Evolutionary conservation across 1,284 basidiomycete genomes (phyloP), one percentile per base, ranked within the genome.

Genomic region (Coniferiporia weirii): DNA sequence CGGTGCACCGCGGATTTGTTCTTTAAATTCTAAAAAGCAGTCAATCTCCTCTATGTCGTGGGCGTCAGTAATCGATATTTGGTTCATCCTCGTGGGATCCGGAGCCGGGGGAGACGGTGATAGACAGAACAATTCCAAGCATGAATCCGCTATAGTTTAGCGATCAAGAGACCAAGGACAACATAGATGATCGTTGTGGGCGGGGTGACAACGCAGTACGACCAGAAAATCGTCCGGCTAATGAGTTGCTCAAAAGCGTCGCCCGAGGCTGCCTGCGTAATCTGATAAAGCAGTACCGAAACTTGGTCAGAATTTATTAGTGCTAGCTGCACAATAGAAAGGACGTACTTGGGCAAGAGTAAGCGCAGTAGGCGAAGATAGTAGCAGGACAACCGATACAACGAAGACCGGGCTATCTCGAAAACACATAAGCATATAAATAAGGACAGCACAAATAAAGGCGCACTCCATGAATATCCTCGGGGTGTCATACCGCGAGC

Each of bases 201-300:
- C 2, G 93, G 91, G 0, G 92, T 94, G 56, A 93, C 76, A 20
- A 93, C 74, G 67, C 86, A 89, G 66, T 91, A 92, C 3, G 84
- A 78, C 89, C 89, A 91, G 70, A 91, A 91, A 54, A 92, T 85
- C 0, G 90, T 91, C 32, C 84, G 76, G 61, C 84, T 88, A 68
- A 98, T 91, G 51, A 98, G 79, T 5, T 91, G 79, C 72, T 97
- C 95, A 69, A 97, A 96, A 0, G 91, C 87, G 67, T 93, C 91
- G 9, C 91, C 91, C 0, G 87, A 88, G 1, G 85, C 90, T 5
- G 90, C 90, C 72, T 93, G 38, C 19, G 59, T 94, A 68, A 96
- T 93, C 78, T 95, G 71, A 19, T 17, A 13, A n/a, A 40, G 44
- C 19, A 43, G 7, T n/a, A 17, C 4, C 3, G 46, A 40, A 48